phyloP scores from a whole-genome alignment of 2,329 filamentous ascomycete species.

The Pseudocercospora vitis region DNA sequence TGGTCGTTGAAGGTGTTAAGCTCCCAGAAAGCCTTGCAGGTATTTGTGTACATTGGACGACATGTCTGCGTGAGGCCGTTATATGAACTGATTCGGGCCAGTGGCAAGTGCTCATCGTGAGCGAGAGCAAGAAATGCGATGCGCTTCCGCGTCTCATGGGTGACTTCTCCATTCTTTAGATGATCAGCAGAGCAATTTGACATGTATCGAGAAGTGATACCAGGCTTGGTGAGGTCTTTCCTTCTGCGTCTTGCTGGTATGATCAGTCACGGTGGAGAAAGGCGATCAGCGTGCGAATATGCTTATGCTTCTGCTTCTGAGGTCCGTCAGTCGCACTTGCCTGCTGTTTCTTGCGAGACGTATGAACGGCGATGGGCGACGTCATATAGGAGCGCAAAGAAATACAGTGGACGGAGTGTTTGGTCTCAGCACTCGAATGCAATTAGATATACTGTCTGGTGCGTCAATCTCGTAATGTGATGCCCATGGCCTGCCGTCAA shows the following conservation, averaged over 20 bases:
- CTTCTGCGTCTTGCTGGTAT: not conserved
- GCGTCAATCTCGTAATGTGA: not conserved
- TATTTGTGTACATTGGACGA: not conserved
- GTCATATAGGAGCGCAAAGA: too few relatives aligned
- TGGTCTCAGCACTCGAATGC: slow-evolving; percentile 3
- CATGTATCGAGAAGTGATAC: too few relatives aligned
- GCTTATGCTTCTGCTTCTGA: too few relatives aligned
- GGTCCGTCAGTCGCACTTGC: too few relatives aligned
- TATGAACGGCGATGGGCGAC: too few relatives aligned
- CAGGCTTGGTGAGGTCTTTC: too few relatives aligned
- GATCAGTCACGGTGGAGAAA: too few relatives aligned
- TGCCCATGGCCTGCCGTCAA: not conserved
- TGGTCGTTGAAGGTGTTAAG: not conserved
- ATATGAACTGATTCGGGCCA: not conserved
- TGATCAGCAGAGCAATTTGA: not conserved
- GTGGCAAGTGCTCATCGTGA: not conserved
- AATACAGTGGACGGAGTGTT: too few relatives aligned
- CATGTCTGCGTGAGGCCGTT: not conserved
- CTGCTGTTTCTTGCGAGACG: too few relatives aligned
- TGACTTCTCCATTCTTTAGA: not conserved
- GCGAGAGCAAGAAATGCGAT: not conserved
- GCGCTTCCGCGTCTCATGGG: not conserved
- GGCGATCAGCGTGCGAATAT: too few relatives aligned
- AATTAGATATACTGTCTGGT: slow-evolving; percentile 7
- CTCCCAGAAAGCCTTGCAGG: not conserved